These are phyloP conservation scores for Candida saitoana DNA, from an alignment of 805 yeast species.

Conservation along the genomic window DNA sequence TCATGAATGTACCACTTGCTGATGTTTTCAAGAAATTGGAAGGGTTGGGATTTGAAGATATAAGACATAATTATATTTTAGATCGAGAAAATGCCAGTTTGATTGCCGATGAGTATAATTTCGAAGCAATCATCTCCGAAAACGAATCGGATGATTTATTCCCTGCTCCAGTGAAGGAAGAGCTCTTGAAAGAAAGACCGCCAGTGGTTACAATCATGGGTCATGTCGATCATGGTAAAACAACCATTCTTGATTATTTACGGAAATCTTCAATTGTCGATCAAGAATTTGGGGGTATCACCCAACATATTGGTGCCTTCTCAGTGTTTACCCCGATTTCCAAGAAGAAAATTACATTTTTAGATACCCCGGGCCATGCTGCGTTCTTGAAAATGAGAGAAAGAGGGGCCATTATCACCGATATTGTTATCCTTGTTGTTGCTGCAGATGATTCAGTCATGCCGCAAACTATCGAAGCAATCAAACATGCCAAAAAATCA, in stretches of 20 bases:
- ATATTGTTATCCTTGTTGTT: slow-evolving; percentile 85
- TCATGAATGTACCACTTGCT: slow-evolving; percentile 62
- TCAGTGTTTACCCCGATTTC: slow-evolving; percentile 76
- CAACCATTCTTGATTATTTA: slow-evolving; percentile 84
- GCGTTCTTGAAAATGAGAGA: slow-evolving; percentile 95
- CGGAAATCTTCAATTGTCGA: slow-evolving; percentile 81
- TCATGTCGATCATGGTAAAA: slow-evolving; percentile 97
- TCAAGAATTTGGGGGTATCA: slow-evolving; percentile 91
- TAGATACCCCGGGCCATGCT: slow-evolving; percentile 98
- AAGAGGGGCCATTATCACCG: slow-evolving; percentile 92
- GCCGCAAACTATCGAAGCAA: slow-evolving; percentile 97
- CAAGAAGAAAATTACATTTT: slow-evolving; percentile 74
- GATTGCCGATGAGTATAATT: slow-evolving; percentile 86
- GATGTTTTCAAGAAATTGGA: slow-evolving; percentile 54
- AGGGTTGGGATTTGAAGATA: slow-evolving; percentile 67
- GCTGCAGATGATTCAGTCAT: slow-evolving; percentile 97
- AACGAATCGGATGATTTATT: slow-evolving; percentile 59
- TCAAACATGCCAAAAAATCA: slow-evolving; percentile 81
- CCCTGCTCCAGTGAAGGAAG: slow-evolving; percentile 46
- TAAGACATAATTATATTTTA: slow-evolving; percentile 71
- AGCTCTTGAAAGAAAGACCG: slow-evolving; percentile 60
- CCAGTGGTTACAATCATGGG: slow-evolving; percentile 99
- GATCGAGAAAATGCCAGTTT: slow-evolving; percentile 83
- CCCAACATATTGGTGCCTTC: slow-evolving; percentile 97
- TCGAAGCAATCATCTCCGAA: slow-evolving; percentile 52